These are phyloP conservation scores for Xylariaceae sp. DNA, from an alignment of 2,329 filamentous ascomycete genomes.

Conservation along the genomic window DNA sequence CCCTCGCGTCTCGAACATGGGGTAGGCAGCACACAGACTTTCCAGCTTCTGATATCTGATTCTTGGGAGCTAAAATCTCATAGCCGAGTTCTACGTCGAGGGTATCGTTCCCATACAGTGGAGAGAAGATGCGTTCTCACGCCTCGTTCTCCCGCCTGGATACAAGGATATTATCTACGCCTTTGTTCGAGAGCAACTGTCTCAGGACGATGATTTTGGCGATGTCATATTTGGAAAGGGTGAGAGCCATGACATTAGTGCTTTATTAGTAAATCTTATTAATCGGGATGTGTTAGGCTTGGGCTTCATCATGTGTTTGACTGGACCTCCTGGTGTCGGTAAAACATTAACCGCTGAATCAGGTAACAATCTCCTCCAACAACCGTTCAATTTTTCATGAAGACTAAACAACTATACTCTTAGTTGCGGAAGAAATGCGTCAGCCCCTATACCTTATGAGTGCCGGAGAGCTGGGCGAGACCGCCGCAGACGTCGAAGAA, in stretches of 20 bases:
- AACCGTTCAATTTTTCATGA: too few species aligned
- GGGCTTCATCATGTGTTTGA: neutral
- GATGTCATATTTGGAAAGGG: neutral
- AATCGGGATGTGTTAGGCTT: too few species aligned
- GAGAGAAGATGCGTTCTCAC: neutral
- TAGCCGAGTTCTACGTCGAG: neutral
- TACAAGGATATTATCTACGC: neutral
- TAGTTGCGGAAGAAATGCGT: neutral
- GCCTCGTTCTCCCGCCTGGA: neutral
- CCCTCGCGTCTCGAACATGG: too few species aligned
- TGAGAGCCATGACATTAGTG: too few species aligned
- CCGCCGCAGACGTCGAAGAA: neutral
- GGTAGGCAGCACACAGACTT: too few species aligned
- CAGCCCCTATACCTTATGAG: neutral
- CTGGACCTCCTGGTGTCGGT: neutral
- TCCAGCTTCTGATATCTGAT: too few species aligned
- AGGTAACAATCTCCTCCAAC: too few species aligned
- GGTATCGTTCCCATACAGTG: neutral
- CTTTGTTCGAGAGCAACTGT: neutral
- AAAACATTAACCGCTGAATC: conserved; percentile 1
- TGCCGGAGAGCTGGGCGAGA: neutral
- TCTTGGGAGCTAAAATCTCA: neutral
- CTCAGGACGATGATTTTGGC: neutral
- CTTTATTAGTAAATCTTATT: too few species aligned
- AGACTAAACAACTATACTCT: too few species aligned